phyloP scores from a whole-genome alignment of 257 asterid species.

The Solanum chiquidenum region DNA sequence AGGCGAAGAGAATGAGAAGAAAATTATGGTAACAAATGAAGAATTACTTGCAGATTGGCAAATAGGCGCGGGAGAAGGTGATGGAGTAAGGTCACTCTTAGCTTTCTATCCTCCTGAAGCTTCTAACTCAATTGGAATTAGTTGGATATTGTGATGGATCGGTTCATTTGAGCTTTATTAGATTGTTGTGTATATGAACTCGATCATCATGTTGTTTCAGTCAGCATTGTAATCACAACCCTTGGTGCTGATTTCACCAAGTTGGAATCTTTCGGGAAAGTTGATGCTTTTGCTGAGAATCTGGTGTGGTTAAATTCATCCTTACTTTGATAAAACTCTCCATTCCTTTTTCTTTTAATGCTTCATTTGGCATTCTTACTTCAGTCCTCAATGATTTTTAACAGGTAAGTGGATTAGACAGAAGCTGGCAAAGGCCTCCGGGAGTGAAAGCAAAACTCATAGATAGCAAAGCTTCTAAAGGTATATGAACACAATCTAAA shows the following conservation, averaged over 20 bases:
- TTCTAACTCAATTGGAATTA: constrained; percentile 55
- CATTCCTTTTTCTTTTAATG: not conserved
- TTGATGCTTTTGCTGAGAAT: constrained; percentile 85
- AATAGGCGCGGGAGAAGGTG: constrained; percentile 77
- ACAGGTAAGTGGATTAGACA: constrained; percentile 40
- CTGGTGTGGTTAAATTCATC: constrained; percentile 36
- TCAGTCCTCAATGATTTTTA: not conserved
- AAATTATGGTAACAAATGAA: not conserved
- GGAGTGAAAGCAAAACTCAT: constrained; percentile 86
- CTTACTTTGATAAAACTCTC: not conserved
- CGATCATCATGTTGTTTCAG: constrained; percentile 37
- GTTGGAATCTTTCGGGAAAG: constrained; percentile 92
- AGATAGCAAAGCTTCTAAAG: constrained; percentile 22
- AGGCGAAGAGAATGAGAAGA: not conserved
- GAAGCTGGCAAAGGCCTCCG: constrained; percentile 94
- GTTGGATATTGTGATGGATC: not conserved
- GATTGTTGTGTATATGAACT: constrained; percentile 1
- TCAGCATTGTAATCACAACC: constrained; percentile 68
- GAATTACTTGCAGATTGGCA: constrained; percentile 57
- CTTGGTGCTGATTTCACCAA: constrained; percentile 92
- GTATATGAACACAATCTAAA: constrained; percentile 16
- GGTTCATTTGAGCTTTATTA: not conserved
- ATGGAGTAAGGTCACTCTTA: constrained; percentile 66
- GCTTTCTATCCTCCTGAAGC: constrained; percentile 70
- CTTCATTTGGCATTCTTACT: not conserved